phyloP scores from a whole-genome alignment of 2,329 filamentous ascomycete genomes.

The Madurella fahalii region DNA sequence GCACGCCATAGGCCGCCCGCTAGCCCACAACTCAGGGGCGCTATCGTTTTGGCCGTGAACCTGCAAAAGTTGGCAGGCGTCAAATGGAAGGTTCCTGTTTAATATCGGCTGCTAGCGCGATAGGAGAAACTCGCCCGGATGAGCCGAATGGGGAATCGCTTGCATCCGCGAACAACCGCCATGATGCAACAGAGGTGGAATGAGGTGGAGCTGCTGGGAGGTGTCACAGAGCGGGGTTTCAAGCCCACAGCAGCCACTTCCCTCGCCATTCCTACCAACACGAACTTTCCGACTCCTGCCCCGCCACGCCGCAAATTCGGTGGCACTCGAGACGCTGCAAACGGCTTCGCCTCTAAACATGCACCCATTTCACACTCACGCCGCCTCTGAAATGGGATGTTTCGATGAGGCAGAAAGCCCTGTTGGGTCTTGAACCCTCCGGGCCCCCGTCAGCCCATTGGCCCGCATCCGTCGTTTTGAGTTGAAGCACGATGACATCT shows the following conservation, averaged over 20 bases:
- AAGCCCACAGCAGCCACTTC: background rate
- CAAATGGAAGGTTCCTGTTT: background rate
- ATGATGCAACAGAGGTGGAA: background rate
- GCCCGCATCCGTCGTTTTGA: slow-evolving; percentile 7
- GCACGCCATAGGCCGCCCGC: no score
- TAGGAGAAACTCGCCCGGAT: background rate
- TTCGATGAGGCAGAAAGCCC: background rate
- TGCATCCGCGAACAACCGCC: background rate
- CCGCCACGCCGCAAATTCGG: slow-evolving; percentile 1
- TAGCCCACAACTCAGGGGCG: no score
- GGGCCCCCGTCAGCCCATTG: background rate
- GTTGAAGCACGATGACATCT: background rate
- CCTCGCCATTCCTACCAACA: background rate
- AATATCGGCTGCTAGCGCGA: background rate
- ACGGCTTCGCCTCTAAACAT: slow-evolving; percentile 8
- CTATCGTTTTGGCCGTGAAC: background rate
- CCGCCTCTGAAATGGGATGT: background rate
- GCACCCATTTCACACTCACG: background rate
- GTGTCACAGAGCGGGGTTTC: background rate
- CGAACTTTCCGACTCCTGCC: background rate
- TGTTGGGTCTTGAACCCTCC: background rate
- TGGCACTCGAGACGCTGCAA: slow-evolving; percentile 6
- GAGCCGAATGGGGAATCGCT: background rate
- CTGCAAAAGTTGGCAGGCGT: background rate
- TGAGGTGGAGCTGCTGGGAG: background rate